Base-by-base conservation (phyloP, 108 stramenopile genomes). In the Nannochloropsis salina region DNA sequence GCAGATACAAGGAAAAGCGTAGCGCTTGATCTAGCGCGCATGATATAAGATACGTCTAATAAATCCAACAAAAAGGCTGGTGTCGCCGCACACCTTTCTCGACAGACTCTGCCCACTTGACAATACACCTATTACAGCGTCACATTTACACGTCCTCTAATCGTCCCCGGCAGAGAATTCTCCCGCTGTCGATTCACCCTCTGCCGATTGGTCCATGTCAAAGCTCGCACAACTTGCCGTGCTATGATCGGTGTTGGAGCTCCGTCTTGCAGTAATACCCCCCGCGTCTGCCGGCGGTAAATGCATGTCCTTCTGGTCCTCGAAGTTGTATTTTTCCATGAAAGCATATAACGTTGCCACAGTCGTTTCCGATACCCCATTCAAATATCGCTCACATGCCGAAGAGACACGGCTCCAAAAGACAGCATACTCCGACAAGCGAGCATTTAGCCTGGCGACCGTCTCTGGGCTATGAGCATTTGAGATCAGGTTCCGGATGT, bases 401-500 rank as follows among this genome's bases (percentile, higher is more conserved):
- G n/a, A 74, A 2, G 61, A 74, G n/a, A 74, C 61, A 15, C 61
- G 15, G 20, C 61, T n/a, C 61, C 61, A 74, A 6, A 74, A 74
- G 5, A 74, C 61, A 4, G 61, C 61, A 3, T 74, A 74, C 6
- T 74, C 61, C n/a, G 61, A 74, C 61, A 74, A 74, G 20, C 61
- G 15, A n/a, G 20, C 61, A 74, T 74, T 74, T 1, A 74, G n/a
- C 61, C 61, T 74, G 3, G 61, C 61, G 3, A 74, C 61, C 4
- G 61, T 74, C 15, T 74, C 61, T 4, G 61, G 61, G 61, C 61
- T 74, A 74, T 74, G 61, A 6, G 61, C 61, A 8, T 15, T 74
- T n/a, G 61, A 74, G n/a, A 74, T 74, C 61, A 74, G n/a, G n/a
- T 74, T 74, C 61, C 61, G 61, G 61, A 74, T 74, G 61, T 74